Percentiles rank a stretch among this genome's conserved stretches.
phyloP scores from a whole-genome alignment of 371 early-diverging fungal genomes.

The Batrachochytrium dendrobatidis region DNA sequence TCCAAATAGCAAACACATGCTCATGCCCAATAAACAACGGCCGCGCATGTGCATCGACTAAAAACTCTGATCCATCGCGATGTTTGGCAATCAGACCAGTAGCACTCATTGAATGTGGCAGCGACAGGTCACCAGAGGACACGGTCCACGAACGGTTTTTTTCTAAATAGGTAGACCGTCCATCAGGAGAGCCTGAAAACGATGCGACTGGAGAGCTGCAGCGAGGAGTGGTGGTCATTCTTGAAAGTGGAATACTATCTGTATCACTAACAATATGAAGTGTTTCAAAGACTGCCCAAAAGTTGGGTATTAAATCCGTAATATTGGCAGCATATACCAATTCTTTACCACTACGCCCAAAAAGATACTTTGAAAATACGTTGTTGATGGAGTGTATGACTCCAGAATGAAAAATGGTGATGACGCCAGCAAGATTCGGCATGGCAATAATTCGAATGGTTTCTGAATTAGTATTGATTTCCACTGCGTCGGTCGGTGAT shows the following conservation, averaged over 20 bases:
- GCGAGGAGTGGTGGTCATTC: no score
- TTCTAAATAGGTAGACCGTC: no score
- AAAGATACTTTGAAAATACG: conserved; percentile 58
- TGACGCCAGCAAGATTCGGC: conserved; percentile 60
- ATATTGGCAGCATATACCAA: conserved; percentile 43
- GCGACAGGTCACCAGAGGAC: no score
- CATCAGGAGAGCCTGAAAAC: no score
- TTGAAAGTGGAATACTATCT: no score
- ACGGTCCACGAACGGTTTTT: no score
- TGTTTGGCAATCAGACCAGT: conserved; percentile 52
- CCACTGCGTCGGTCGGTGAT: background rate
- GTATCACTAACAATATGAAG: no score
- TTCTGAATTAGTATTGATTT: background rate
- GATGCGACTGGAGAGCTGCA: no score
- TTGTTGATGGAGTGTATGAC: conserved; percentile 56
- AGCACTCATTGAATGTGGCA: background rate
- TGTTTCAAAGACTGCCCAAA: conserved; percentile 34
- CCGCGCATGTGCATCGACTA: conserved; percentile 57
- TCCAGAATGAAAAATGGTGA: conserved; percentile 49
- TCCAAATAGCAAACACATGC: conserved; percentile 57
- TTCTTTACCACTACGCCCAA: conserved; percentile 53
- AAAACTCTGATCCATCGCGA: conserved; percentile 55
- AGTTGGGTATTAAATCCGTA: conserved; percentile 54
- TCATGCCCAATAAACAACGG: conserved; percentile 46
- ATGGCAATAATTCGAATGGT: conserved; percentile 53